These are phyloP conservation scores for Ceratocystis cubensis DNA, from an alignment of 2,329 filamentous ascomycete genomes.

Conservation along the genomic window DNA sequence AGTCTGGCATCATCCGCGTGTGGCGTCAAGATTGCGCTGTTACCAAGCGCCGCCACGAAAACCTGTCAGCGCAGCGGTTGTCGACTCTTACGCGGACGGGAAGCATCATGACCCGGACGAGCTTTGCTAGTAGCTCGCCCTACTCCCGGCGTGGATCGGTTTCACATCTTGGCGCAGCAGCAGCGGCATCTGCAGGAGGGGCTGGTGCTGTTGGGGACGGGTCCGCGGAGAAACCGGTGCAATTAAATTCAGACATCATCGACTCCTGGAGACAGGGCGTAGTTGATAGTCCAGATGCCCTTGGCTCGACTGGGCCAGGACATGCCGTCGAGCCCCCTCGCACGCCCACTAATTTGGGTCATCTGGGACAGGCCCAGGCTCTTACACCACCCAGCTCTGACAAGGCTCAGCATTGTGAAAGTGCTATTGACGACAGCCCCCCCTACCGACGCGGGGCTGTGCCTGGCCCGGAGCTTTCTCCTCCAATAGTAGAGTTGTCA, in stretches of 20 bases:
- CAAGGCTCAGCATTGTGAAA: background rate
- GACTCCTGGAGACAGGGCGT: slow-evolving; percentile 71
- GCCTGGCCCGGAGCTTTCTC: background rate
- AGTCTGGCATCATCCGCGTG: slow-evolving; percentile 78
- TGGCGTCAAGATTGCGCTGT: slow-evolving; percentile 91
- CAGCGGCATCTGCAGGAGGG: slow-evolving; percentile 23
- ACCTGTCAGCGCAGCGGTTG: slow-evolving; percentile 64
- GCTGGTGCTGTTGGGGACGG: slow-evolving; percentile 17
- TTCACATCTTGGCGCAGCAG: slow-evolving; percentile 25
- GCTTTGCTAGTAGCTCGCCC: slow-evolving; percentile 33
- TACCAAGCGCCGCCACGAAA: slow-evolving; percentile 60
- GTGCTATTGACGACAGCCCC: background rate
- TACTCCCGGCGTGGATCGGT: slow-evolving; percentile 46
- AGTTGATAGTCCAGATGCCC: slow-evolving; percentile 28
- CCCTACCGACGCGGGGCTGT: background rate
- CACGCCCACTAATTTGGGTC: background rate
- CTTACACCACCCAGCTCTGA: slow-evolving; percentile 8
- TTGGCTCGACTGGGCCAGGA: slow-evolving; percentile 24
- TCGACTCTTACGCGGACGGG: slow-evolving; percentile 51
- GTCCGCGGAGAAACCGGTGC: slow-evolving; percentile 19
- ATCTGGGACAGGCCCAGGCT: background rate
- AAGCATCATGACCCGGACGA: slow-evolving; percentile 45
- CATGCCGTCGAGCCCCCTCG: slow-evolving; percentile 22
- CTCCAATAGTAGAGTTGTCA: background rate
- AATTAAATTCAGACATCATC: slow-evolving; percentile 56